phyloP scores from a whole-genome alignment of 495 filamentous ascomycete species.

The Aspergillus avenaceus region DNA sequence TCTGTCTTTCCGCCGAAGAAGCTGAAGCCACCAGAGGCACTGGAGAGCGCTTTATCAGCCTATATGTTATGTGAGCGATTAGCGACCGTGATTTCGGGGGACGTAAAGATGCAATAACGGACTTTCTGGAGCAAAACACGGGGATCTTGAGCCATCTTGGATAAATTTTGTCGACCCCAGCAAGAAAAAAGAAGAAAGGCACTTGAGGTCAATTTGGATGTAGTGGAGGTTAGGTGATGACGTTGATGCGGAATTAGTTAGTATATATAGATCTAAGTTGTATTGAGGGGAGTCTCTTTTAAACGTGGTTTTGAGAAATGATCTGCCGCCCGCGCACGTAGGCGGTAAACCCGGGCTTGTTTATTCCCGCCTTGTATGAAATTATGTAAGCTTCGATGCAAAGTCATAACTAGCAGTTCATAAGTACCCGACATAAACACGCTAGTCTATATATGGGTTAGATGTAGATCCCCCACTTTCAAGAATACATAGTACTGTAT shows the following conservation, averaged over 20 bases:
- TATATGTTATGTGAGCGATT: slow-evolving; percentile 32
- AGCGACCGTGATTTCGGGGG: slow-evolving; percentile 30
- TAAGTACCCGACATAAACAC: no score
- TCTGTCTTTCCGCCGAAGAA: slow-evolving; percentile 77
- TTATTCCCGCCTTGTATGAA: no score
- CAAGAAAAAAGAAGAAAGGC: not conserved
- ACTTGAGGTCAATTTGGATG: slow-evolving; percentile 1
- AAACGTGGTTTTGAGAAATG: not conserved
- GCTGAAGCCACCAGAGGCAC: slow-evolving; percentile 67
- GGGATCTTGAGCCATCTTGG: slow-evolving; percentile 48
- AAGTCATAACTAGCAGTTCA: no score
- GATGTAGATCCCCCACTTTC: no score
- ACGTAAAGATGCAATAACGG: slow-evolving; percentile 14
- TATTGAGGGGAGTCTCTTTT: not conserved
- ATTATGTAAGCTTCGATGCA: no score
- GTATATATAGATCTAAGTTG: not conserved
- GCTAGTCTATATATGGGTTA: no score
- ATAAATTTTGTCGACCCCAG: not conserved
- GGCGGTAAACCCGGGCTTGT: slow-evolving; percentile 10
- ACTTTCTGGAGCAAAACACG: slow-evolving; percentile 57
- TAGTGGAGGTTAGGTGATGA: not conserved
- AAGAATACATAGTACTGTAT: no score
- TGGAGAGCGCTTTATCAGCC: slow-evolving; percentile 73
- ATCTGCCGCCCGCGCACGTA: slow-evolving; percentile 1
- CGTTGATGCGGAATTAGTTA: not conserved